phyloP scores from a whole-genome alignment of 2,329 filamentous ascomycete genomes.

The Lojkania enalia region DNA sequence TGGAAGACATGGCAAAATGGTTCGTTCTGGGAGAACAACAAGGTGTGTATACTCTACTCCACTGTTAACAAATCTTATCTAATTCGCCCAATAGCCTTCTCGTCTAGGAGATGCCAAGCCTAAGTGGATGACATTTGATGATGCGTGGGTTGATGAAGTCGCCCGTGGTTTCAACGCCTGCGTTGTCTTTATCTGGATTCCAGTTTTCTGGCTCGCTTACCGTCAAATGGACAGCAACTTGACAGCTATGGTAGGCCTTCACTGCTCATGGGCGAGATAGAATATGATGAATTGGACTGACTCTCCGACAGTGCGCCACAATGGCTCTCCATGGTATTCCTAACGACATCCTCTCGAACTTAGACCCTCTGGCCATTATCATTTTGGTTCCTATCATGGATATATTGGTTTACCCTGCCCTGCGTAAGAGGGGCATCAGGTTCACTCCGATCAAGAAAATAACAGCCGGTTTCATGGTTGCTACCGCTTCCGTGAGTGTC shows the following conservation, averaged over 20 bases:
- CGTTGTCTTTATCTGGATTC: constrained; percentile 61
- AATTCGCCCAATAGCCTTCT: constrained; percentile 52
- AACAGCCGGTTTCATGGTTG: constrained; percentile 47
- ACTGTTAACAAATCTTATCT: neutral
- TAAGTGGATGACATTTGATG: constrained; percentile 76
- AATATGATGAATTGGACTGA: constrained; percentile 25
- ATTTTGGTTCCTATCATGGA: constrained; percentile 72
- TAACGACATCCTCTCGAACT: constrained; percentile 76
- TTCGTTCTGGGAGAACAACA: constrained; percentile 66
- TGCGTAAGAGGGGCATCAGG: constrained; percentile 63
- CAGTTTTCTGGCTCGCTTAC: constrained; percentile 66
- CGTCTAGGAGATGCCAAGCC: constrained; percentile 60
- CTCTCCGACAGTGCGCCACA: constrained; percentile 67
- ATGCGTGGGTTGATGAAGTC: constrained; percentile 81
- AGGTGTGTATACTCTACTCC: constrained; percentile 30
- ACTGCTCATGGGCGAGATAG: too few relatives aligned
- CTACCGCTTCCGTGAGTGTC: neutral
- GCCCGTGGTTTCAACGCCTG: constrained; percentile 59
- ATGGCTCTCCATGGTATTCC: constrained; percentile 72
- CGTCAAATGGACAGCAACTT: constrained; percentile 70
- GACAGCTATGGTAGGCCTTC: too few relatives aligned
- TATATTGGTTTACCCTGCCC: constrained; percentile 63
- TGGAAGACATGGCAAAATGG: constrained; percentile 59
- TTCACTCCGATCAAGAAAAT: constrained; percentile 74
- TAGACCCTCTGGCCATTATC: constrained; percentile 75